phyloP scores from a whole-genome alignment of 306 rosid species.

The Citrullus amarus region DNA sequence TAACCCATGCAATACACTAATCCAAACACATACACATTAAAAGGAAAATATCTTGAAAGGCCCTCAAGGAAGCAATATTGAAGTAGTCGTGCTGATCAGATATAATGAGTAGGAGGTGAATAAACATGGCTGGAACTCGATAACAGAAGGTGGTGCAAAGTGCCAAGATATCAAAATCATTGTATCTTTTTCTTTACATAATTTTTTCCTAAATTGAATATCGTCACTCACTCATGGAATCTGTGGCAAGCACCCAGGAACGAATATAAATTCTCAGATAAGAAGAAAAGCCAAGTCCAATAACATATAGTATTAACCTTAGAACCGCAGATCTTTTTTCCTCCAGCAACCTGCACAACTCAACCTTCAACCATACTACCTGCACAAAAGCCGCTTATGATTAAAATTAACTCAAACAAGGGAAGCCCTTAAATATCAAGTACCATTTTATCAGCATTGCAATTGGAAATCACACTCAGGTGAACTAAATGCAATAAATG shows the following conservation, averaged over 20 bases:
- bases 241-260: background rate
- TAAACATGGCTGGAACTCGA: background rate
- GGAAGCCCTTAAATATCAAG: background rate
- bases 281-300: background rate
- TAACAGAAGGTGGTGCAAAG: background rate
- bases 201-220: background rate
- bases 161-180: background rate
- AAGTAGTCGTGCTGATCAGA: background rate
- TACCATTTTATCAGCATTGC: background rate
- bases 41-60: background rate
- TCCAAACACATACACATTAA: background rate
- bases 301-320: conserved; percentile 24
- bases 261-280: background rate
- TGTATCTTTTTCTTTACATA: background rate
- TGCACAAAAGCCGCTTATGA: conserved; percentile 31
- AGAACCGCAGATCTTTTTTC: conserved; percentile 83
- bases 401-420: background rate
- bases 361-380: conserved; percentile 92
- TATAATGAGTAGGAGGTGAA: background rate
- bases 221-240: background rate
- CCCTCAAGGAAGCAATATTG: background rate
- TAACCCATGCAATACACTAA: background rate
- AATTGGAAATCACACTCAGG: background rate
- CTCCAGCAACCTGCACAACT: conserved; percentile 81
- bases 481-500: background rate